Percentiles rank a stretch among this genome's conserved stretches.
Conservation (phyloP, 2,329 filamentous ascomycete species). For the Colletotrichum aenigma region DNA sequence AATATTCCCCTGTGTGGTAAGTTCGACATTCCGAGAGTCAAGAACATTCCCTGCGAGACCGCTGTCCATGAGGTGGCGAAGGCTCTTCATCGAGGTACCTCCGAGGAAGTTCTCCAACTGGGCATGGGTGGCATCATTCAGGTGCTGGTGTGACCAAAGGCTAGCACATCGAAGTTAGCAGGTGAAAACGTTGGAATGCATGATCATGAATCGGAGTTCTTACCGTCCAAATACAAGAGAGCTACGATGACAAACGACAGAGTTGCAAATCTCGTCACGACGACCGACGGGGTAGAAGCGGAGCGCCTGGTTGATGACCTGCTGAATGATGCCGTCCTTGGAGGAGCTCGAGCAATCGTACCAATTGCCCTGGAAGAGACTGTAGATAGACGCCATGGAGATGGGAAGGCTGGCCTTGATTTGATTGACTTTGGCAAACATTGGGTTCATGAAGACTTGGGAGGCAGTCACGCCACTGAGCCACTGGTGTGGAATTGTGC, state of each 20-base stretch:
- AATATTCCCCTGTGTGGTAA: slow-evolving; percentile 3
- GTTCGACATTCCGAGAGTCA: background rate
- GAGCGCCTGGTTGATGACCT: slow-evolving; percentile 57
- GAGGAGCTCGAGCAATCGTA: slow-evolving; percentile 54
- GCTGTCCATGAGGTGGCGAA: slow-evolving; percentile 61
- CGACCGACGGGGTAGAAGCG: slow-evolving; percentile 59
- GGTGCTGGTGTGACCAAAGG: slow-evolving; percentile 65
- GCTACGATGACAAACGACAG: slow-evolving; percentile 64
- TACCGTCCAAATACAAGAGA: slow-evolving; percentile 65
- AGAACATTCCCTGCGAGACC: slow-evolving; percentile 54
- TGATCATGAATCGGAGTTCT: background rate
- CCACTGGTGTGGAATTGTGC: slow-evolving; percentile 61
- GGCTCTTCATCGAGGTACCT: slow-evolving; percentile 63
- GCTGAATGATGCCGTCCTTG: slow-evolving; percentile 54
- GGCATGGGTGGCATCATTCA: slow-evolving; percentile 68
- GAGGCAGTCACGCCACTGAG: slow-evolving; percentile 62
- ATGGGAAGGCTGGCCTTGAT: slow-evolving; percentile 57
- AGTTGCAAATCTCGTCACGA: slow-evolving; percentile 63
- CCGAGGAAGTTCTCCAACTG: slow-evolving; percentile 66
- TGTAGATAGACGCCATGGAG: slow-evolving; percentile 54
- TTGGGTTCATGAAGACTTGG: slow-evolving; percentile 68
- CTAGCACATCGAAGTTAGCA: background rate
- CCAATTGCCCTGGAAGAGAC: slow-evolving; percentile 53
- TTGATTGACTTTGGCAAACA: slow-evolving; percentile 60
- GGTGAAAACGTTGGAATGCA: no score